A percentile compares a stretch with the other conserved stretches of the same genome.
Conservation (phyloP, 2,329 filamentous ascomycete genomes). For the Acrocalymma vagum region DNA sequence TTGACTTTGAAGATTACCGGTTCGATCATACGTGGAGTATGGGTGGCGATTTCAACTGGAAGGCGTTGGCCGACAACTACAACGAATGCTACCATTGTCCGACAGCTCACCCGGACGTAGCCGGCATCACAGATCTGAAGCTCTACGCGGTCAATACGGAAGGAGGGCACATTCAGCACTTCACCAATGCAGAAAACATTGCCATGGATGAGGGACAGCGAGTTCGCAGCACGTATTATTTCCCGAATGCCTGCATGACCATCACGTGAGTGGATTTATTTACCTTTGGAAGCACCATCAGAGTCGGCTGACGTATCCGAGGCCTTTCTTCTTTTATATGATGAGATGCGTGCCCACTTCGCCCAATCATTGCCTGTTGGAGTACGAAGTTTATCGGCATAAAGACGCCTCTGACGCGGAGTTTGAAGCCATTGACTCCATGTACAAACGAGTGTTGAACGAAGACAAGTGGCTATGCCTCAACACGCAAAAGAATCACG, state of each 20-base stretch:
- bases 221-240: conserved; percentile 23
- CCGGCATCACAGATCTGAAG: conserved; percentile 61
- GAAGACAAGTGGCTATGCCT: conserved; percentile 69
- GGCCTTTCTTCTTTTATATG: conserved; percentile 63
- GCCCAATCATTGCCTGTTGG: conserved; percentile 60
- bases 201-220: conserved; percentile 9
- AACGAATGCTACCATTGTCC: conserved; percentile 71
- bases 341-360: conserved; percentile 60
- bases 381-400: conserved; percentile 67
- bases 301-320: too few relatives aligned
- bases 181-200: conserved; percentile 14
- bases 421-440: conserved; percentile 62
- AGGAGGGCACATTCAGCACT: conserved; percentile 18
- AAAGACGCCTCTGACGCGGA: conserved; percentile 64
- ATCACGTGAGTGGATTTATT: conserved; percentile 20
- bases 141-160: conserved; percentile 50
- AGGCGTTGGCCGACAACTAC: conserved; percentile 61
- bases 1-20: conserved; percentile 16
- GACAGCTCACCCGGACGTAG: conserved; percentile 64
- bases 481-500: conserved; percentile 66
- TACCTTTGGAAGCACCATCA: too few relatives aligned
- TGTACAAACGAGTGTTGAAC: conserved; percentile 67
- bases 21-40: conserved; percentile 24
- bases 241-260: conserved; percentile 20
- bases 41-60: conserved; percentile 24